Evolutionary conservation across 495 filamentous ascomycete genomes (phyloP).

Genomic region (Trichocladium antarcticum): DNA sequence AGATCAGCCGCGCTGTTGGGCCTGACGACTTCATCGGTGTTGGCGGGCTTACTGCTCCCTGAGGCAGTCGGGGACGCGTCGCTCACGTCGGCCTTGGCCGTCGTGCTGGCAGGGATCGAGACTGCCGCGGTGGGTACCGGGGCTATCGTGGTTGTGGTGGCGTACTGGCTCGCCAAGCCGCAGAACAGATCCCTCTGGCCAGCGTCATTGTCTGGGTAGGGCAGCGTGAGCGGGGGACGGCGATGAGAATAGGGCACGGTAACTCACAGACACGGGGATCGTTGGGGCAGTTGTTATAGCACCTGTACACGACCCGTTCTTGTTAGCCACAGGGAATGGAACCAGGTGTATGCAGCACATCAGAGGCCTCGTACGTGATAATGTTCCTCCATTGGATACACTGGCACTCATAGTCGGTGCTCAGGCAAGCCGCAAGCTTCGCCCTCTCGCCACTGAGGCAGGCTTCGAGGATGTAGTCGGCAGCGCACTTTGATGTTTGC

Average conservation of each 20-base stretch:
- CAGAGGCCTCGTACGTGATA: constrained; percentile 25
- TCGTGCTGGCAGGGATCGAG: background rate
- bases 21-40: constrained; percentile 14
- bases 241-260: too few relatives aligned
- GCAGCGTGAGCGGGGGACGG: background rate
- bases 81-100: constrained; percentile 9
- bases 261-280: constrained; percentile 24
- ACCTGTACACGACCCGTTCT: constrained; percentile 21
- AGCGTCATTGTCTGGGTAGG: constrained; percentile 5
- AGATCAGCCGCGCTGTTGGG: constrained; percentile 28
- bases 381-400: constrained; percentile 30
- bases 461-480: constrained; percentile 36
- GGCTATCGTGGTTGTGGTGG: constrained; percentile 15
- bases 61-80: constrained; percentile 8
- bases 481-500: constrained; percentile 25
- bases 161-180: constrained; percentile 28
- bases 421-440: constrained; percentile 27
- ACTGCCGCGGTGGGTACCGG: constrained; percentile 4
- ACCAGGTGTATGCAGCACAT: background rate
- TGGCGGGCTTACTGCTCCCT: constrained; percentile 11
- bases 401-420: constrained; percentile 32
- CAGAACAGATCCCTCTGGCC: constrained; percentile 35
- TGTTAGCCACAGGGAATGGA: background rate
- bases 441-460: constrained; percentile 31
- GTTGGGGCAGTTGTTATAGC: constrained; percentile 42